Evolutionary conservation across 768 basidiomycete species (phyloP), one percentile per base, ranked within the genome.

Genomic region (Boletus subparvulus): DNA sequence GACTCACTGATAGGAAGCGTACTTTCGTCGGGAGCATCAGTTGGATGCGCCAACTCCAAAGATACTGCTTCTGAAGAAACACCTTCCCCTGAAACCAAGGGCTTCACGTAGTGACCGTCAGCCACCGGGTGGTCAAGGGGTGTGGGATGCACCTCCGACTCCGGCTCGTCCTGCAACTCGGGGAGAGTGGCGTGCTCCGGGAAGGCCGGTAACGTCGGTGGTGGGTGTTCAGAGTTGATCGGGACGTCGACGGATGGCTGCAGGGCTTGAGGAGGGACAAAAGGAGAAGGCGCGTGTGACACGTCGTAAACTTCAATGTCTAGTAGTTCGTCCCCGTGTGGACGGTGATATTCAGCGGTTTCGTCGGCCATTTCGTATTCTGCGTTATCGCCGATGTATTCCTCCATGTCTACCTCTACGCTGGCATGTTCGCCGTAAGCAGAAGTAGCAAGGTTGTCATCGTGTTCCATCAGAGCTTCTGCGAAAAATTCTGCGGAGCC

Each of bases 381-480:
- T 40, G 69, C 66, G 61, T 77, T 73, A 40, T 77, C 80, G 37
- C 64, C 74, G 7, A 77, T 72, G 54, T 80, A 78, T 47, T 78
- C 74, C 52, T 84, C 83, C 86, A 88, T 87, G 56, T 88, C 86
- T 44, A 88, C 78, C 66, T 88, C 86, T 50, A 86, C 76, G 42
- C 77, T 78, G 47, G 70, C 64, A 26, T 75, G 69, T 47, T 78
- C 74, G 32, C 62, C 63, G 37, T 66, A 73, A 12, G 49, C 16
- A 16, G 63, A 61, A 30, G 46, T 6, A 12, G 59, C 67, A 66
- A 59, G 71, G 52, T 73, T 71, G 48, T 65, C 66, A 62, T 84
- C 84, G 53, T 84, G 83, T 61, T 85, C 83, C 86, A 88, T 88
- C 52, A 74, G 65, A 4, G 79, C 74, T 69, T 86, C 61, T 76